Conservation (phyloP, 768 basidiomycete genomes). For the Mycena rebaudengoi region DNA sequence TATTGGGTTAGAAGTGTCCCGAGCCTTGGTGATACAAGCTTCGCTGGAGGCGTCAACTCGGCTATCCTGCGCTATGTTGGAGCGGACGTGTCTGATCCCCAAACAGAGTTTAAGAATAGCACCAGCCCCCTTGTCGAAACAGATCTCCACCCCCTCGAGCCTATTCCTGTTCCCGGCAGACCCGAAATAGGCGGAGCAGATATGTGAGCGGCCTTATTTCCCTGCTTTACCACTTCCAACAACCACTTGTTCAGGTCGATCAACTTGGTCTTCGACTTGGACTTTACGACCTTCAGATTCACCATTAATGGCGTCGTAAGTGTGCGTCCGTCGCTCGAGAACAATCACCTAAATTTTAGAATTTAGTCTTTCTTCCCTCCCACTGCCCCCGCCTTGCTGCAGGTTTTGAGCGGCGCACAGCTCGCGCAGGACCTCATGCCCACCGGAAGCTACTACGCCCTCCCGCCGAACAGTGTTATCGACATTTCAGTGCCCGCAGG, state of each 20-base stretch:
- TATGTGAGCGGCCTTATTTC: too few relatives aligned
- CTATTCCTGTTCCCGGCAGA: conserved; percentile 32
- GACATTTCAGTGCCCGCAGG: conserved; percentile 48
- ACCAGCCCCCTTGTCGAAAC: conserved; percentile 40
- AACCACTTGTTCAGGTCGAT: too few relatives aligned
- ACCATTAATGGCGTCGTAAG: conserved; percentile 36
- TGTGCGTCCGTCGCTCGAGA: neutral
- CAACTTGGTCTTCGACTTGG: conserved; percentile 28
- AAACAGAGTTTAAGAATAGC: conserved; percentile 14
- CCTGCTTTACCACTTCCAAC: too few relatives aligned
- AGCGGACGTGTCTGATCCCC: conserved; percentile 41
- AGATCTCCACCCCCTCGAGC: conserved; percentile 27
- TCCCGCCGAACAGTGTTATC: conserved; percentile 51
- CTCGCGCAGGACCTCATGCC: conserved; percentile 41
- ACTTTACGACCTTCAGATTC: conserved; percentile 31
- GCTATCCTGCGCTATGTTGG: conserved; percentile 50
- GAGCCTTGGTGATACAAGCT: conserved; percentile 32
- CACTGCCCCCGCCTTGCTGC: conserved; percentile 51
- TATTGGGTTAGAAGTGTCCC: conserved; percentile 51
- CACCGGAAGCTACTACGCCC: conserved; percentile 43
- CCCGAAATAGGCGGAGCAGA: conserved; percentile 37
- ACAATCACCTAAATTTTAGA: neutral
- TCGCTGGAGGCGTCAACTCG: conserved; percentile 41
- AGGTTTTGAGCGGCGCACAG: conserved; percentile 52
- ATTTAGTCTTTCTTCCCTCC: conserved; percentile 38